A percentile compares a stretch with the other conserved stretches of the same genome.
Conservation (phyloP, 2,329 filamentous ascomycete genomes). For the Cercospora zeina region DNA sequence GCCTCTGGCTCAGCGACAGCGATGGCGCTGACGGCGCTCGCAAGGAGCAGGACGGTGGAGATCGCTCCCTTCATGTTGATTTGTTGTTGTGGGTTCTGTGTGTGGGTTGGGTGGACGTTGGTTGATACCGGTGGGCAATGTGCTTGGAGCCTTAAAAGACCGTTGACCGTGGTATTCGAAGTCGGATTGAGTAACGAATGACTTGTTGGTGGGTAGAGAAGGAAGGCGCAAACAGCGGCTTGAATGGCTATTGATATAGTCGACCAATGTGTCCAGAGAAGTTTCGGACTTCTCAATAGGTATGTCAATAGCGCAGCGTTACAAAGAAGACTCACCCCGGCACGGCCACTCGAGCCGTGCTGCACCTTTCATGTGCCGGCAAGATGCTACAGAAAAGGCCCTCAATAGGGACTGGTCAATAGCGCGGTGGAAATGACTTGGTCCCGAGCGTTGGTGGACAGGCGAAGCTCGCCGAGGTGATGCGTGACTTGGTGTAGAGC, state of each 20-base stretch:
- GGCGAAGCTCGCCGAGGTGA: neutral
- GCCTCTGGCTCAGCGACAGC: conserved; percentile 25
- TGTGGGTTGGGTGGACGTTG: conserved; percentile 15
- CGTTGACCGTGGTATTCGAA: conserved; percentile 17
- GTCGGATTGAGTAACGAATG: conserved; percentile 32
- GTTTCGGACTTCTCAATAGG: conserved; percentile 15
- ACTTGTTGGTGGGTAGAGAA: conserved; percentile 31
- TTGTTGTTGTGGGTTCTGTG: conserved; percentile 18
- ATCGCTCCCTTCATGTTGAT: conserved; percentile 34
- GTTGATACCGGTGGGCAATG: conserved; percentile 17
- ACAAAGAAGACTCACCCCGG: conserved; percentile 20
- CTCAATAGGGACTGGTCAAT: conserved; percentile 10
- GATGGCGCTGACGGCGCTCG: conserved; percentile 27
- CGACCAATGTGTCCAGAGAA: conserved; percentile 2
- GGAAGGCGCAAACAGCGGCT: conserved; percentile 22
- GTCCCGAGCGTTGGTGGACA: neutral
- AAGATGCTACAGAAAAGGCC: neutral
- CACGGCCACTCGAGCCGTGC: conserved; percentile 6
- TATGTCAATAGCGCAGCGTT: conserved; percentile 22
- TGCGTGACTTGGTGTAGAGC: neutral
- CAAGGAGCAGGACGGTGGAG: conserved; percentile 28
- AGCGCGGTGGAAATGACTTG: neutral
- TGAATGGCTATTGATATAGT: conserved; percentile 24
- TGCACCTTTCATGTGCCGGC: neutral
- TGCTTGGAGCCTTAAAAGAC: conserved; percentile 23